Evolutionary conservation across 2,329 filamentous ascomycete species (phyloP).

Genomic region (Trichophyton benhamiae): DNA sequence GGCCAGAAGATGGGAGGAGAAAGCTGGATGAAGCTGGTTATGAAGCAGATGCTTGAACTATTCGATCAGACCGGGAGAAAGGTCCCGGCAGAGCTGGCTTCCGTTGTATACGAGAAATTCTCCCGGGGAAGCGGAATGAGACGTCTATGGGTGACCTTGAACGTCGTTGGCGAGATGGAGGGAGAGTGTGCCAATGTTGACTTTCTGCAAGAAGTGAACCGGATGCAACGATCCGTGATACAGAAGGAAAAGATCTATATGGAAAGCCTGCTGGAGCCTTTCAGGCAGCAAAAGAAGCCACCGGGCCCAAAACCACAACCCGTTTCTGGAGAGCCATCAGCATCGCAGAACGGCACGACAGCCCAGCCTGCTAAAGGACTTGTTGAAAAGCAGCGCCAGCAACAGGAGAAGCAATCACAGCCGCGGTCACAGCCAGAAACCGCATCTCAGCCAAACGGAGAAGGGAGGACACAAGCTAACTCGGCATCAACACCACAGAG

Average conservation of each 20-base stretch:
- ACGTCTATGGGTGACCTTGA: conserved; percentile 2
- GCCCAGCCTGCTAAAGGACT: not conserved
- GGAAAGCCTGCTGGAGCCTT: not conserved
- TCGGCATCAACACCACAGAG: not conserved
- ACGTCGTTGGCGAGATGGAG: not conserved
- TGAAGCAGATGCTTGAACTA: not conserved
- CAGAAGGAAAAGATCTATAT: not conserved
- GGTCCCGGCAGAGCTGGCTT: not conserved
- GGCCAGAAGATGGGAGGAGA: conserved; percentile 2
- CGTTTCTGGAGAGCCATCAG: no score
- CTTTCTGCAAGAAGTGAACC: conserved; percentile 2
- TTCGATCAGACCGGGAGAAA: not conserved
- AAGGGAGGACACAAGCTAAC: not conserved
- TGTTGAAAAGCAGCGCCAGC: not conserved
- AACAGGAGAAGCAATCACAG: not conserved
- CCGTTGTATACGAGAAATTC: not conserved
- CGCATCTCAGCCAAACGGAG: not conserved
- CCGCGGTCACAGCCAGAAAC: not conserved
- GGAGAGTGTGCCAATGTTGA: not conserved
- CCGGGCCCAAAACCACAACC: not conserved
- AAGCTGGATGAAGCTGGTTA: not conserved
- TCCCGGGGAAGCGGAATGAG: not conserved
- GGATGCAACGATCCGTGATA: not conserved
- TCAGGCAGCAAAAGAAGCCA: not conserved
- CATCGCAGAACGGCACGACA: not conserved